A percentile compares a stretch with the other conserved stretches of the same genome.
Evolutionary conservation across 306 rosid genomes (phyloP).

Genomic region (Lathyrus aphaca): DNA sequence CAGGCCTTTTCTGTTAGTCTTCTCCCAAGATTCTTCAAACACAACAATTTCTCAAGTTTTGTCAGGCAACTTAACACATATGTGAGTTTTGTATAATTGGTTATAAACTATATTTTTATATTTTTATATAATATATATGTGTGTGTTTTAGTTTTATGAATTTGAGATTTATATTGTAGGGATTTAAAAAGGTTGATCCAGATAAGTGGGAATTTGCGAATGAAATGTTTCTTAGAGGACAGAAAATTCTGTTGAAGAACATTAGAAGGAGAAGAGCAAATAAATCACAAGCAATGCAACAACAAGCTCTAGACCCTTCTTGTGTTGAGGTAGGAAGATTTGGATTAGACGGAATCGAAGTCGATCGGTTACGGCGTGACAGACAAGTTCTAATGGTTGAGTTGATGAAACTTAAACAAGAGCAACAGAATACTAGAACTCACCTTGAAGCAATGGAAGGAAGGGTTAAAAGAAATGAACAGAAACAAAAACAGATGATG

Average conservation of each 20-base stretch:
- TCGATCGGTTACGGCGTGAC: constrained; percentile 65
- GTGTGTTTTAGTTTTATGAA: background rate
- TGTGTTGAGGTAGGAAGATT: constrained; percentile 76
- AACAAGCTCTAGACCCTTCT: constrained; percentile 53
- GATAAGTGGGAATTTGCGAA: constrained; percentile 91
- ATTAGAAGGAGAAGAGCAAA: constrained; percentile 69
- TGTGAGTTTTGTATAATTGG: constrained; percentile 48
- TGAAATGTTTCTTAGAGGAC: constrained; percentile 82
- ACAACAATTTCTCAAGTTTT: constrained; percentile 91
- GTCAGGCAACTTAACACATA: constrained; percentile 94
- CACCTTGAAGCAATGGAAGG: constrained; percentile 61
- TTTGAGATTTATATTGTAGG: constrained; percentile 59
- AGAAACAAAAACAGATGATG: constrained; percentile 69
- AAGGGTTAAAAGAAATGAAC: constrained; percentile 61
- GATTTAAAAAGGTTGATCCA: constrained; percentile 84
- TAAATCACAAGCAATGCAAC: constrained; percentile 48
- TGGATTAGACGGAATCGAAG: constrained; percentile 61
- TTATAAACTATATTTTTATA: background rate
- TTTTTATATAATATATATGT: background rate
- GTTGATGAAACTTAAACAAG: constrained; percentile 72
- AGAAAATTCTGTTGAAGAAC: constrained; percentile 66
- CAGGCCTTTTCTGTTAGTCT: constrained; percentile 63
- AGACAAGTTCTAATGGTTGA: constrained; percentile 69
- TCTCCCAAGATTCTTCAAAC: constrained; percentile 90
- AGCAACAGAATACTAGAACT: constrained; percentile 58